Evolutionary conservation across 306 rosid species (phyloP).

Genomic region (Fagus sylvatica): DNA sequence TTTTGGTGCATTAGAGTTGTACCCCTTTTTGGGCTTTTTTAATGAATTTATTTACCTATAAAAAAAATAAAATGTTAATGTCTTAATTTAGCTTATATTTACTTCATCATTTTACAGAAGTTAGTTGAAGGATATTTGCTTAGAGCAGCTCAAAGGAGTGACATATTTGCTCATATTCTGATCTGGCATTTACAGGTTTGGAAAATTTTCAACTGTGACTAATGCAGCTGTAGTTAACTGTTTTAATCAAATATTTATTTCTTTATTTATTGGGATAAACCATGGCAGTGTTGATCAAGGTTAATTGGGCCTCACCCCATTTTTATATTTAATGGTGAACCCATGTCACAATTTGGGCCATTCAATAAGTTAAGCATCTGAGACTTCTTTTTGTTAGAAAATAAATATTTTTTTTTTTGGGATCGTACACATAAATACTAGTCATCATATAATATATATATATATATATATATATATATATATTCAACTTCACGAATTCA

Average conservation of each 20-base stretch:
- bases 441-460: neutral
- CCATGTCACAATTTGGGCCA: neutral
- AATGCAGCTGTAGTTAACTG: neutral
- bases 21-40: neutral
- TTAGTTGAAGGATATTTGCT: conserved; percentile 96
- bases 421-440: neutral
- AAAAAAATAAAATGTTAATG: neutral
- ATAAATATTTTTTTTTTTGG: neutral
- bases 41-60: too few relatives aligned
- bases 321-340: neutral
- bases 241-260: neutral
- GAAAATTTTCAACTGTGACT: neutral
- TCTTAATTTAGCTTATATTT: conserved; percentile 22
- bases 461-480: too few relatives aligned
- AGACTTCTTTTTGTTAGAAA: neutral
- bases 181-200: conserved; percentile 94
- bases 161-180: conserved; percentile 91
- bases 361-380: neutral
- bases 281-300: neutral
- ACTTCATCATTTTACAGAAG: conserved; percentile 54
- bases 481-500: neutral
- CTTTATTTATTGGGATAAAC: neutral
- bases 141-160: conserved; percentile 94
- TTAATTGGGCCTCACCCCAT: neutral
- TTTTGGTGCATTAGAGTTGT: neutral